phyloP scores from a whole-genome alignment of 164 flowering plant species.

The Kingdonia uniflora region DNA sequence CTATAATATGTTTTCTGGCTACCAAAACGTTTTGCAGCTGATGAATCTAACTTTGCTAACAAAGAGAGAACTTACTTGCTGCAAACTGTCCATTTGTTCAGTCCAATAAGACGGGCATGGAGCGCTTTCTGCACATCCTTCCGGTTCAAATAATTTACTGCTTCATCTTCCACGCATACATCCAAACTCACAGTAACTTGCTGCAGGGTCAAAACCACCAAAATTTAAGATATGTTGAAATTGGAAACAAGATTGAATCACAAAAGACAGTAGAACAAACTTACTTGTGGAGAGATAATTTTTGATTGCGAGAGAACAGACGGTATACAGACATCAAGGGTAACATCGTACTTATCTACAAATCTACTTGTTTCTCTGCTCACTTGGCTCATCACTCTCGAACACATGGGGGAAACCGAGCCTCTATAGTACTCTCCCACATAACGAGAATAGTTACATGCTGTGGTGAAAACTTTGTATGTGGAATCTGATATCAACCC shows the following conservation, averaged over 20 bases:
- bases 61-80: conserved; percentile 44
- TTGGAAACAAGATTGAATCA: neutral
- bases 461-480: conserved; percentile 53
- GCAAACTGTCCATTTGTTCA: conserved; percentile 58
- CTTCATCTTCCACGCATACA: conserved; percentile 73
- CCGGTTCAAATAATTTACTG: conserved; percentile 59
- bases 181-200: conserved; percentile 67
- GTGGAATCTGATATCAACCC: conserved; percentile 81
- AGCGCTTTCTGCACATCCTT: conserved; percentile 82
- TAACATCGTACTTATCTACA: conserved; percentile 76
- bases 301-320: conserved; percentile 59
- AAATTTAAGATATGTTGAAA: neutral
- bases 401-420: conserved; percentile 48
- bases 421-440: conserved; percentile 66
- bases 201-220: conserved; percentile 50
- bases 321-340: conserved; percentile 74
- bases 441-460: conserved; percentile 68
- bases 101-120: conserved; percentile 69
- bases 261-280: conserved; percentile 20
- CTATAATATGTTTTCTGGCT: no score
- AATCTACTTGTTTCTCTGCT: conserved; percentile 61
- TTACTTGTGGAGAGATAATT: conserved; percentile 38
- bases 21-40: no score
- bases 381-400: conserved; percentile 57
- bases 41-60: no score